Evolutionary conservation across 139 green algal species (phyloP), one percentile per base, ranked within the genome.

Genomic region (Nannochloris sp.): DNA sequence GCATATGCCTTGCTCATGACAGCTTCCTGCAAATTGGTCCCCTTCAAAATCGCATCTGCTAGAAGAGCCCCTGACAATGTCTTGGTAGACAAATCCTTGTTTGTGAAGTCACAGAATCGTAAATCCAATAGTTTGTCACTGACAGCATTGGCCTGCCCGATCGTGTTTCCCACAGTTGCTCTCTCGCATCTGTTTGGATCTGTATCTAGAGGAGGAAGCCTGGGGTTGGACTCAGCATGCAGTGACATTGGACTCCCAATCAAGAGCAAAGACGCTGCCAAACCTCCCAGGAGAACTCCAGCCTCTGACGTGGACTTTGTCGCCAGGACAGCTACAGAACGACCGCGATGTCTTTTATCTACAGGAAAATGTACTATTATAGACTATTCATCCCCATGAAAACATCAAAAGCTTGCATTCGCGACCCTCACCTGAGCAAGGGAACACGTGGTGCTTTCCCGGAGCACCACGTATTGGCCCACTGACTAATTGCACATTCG

Each of bases 1-100:
- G 90, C 91, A 65, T 96, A 97, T 3, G 89, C 89, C 86, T 97
- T 97, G 50, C 75, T 87, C 36, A 97, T 72, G 37, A 97, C 85
- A 16, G 72, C 80, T 79, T 97, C 91, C 25, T 63, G 69, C 65
- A 96, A 57, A 71, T 91, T 89, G 36, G 78, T 61, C 33, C 70
- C 63, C 9, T 51, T 68, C 6, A 92, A 59, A 71, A 92, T 75
- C 11, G 84, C 73, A 17, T 93, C 85, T 17, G 65, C 36, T 62
- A 98, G 77, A 14, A 97, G 79, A 1, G 90, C 93, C 5, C 90
- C 70, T 25, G 88, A 85, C 53, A 98, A 75, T 28, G 84, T 85
- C 67, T 93, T 96, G 36, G 65, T 77, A 11, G 43, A 65, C 25
- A 97, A 70, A 67, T 96, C 72, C 28, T 73, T 80, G n/a, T 75